Conservation (phyloP, 805 yeast genomes). For the Clavispora phyllophila region DNA sequence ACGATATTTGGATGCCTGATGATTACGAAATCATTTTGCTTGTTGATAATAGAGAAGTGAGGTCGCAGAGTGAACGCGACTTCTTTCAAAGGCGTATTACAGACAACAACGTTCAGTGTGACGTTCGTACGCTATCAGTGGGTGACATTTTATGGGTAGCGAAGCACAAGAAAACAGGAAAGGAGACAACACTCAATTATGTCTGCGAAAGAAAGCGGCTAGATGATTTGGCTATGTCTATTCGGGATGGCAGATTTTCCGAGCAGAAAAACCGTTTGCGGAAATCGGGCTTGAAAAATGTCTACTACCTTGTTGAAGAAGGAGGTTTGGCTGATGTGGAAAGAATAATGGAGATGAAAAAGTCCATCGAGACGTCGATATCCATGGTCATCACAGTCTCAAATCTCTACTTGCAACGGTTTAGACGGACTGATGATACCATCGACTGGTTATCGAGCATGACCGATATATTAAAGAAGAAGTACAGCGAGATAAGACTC, state of each 20-base stretch:
- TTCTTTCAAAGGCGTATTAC: slow-evolving; percentile 57
- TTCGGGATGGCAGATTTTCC: slow-evolving; percentile 79
- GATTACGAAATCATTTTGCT: slow-evolving; percentile 56
- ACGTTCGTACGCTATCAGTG: slow-evolving; percentile 56
- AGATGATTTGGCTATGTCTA: slow-evolving; percentile 78
- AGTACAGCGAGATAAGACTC: slow-evolving; percentile 34
- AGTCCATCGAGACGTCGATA: slow-evolving; percentile 72
- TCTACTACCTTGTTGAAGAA: slow-evolving; percentile 80
- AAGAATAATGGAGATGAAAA: slow-evolving; percentile 40
- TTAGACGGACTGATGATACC: slow-evolving; percentile 72
- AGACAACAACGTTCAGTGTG: slow-evolving; percentile 45
- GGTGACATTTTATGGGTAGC: slow-evolving; percentile 95
- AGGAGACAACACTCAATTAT: slow-evolving; percentile 67
- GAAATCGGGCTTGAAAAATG: slow-evolving; percentile 61
- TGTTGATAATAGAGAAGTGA: slow-evolving; percentile 79
- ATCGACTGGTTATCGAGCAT: slow-evolving; percentile 50
- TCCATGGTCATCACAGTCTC: slow-evolving; percentile 63
- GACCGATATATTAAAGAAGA: slow-evolving; percentile 39
- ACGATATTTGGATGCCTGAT: slow-evolving; percentile 58
- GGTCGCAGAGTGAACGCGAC: slow-evolving; percentile 62
- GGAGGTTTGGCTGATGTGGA: slow-evolving; percentile 42
- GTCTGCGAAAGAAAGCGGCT: slow-evolving; percentile 88
- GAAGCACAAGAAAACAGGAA: slow-evolving; percentile 48
- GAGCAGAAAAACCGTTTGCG: slow-evolving; percentile 82
- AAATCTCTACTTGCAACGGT: slow-evolving; percentile 61